Base-by-base conservation (phyloP, 352 stramenopile genomes). In the Elongisporangium prolatum region DNA sequence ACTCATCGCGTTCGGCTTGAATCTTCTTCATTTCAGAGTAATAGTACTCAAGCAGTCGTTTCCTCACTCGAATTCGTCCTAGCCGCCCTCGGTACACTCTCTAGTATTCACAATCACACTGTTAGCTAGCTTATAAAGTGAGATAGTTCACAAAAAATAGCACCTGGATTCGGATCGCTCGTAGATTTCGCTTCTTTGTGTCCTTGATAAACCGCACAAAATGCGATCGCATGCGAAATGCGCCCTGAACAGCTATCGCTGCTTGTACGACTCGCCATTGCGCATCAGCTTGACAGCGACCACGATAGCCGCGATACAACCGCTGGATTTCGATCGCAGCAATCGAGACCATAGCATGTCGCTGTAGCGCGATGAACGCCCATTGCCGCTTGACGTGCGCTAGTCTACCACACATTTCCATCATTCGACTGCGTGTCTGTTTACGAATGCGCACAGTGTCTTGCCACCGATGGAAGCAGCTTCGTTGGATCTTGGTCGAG, bases 301-400 rank as follows among this genome's bases (percentile, higher is more conserved):
- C 78, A 4, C 61, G 50, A 57, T 77, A 74, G 4, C 81, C 78
- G 9, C 81, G 78, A 57, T 75, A 77, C 18, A 79, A 65, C 4
- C 78, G 75, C 51, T 91, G 81, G 56, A 91, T 84, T 49, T 89
- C 81, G 4, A 83, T 64, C 20, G 77, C 78, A 21, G 78, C 81
- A 10, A 85, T 80, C 21, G 62, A 79, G 49, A 54, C 56, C 24
- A 91, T 69, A 20, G 78, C 70, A 21, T 72, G 57, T 18, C 56
- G 49, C 62, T 77, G 80, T 28, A 88, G 44, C n/a, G 51, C 53
- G 14, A 38, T 13, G 56, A 88, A 89, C 8, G 64, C 81, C 52
- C 65, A 56, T 17, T 56, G 62, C 20, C 68, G 64, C 28, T 81
- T 65, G 18, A 79, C 63, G 10, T 67, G 72, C 13, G 68, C 57